Evolutionary conservation across 352 stramenopile species (phyloP).

Genomic region (Aphanomyces cochlioides): DNA sequence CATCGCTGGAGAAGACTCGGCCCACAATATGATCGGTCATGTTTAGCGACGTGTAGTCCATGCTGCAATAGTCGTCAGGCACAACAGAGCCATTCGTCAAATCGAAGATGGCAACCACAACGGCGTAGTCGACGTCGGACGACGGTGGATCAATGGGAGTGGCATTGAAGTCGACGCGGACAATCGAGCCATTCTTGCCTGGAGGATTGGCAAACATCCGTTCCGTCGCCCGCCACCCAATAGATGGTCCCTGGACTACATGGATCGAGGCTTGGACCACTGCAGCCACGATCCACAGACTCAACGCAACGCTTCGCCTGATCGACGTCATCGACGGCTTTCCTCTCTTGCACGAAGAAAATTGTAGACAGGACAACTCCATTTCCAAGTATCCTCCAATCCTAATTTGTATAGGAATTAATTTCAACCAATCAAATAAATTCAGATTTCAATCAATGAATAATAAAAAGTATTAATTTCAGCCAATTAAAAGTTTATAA

Average conservation of each 20-base stretch:
- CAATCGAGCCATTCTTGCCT: conserved; percentile 50
- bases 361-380: background rate
- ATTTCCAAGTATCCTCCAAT: background rate
- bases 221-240: conserved; percentile 63
- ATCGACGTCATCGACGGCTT: background rate
- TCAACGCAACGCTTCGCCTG: background rate
- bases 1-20: conserved; percentile 45
- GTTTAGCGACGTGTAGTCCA: conserved; percentile 60
- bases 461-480: background rate
- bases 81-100: conserved; percentile 39
- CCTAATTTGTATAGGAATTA: background rate
- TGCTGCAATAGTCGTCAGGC: conserved; percentile 61
- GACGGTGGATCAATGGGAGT: conserved; percentile 36
- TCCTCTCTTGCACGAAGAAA: background rate
- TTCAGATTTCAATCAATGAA: background rate
- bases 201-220: conserved; percentile 72
- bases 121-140: conserved; percentile 62
- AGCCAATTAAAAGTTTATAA: background rate
- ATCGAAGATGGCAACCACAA: conserved; percentile 64
- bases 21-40: conserved; percentile 46
- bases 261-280: conserved; percentile 19
- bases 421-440: conserved; percentile 1
- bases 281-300: background rate
- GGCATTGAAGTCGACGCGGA: conserved; percentile 50
- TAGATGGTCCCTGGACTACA: conserved; percentile 18